phyloP scores from a whole-genome alignment of 371 early-diverging fungal species.

The Coemansia sp. region DNA sequence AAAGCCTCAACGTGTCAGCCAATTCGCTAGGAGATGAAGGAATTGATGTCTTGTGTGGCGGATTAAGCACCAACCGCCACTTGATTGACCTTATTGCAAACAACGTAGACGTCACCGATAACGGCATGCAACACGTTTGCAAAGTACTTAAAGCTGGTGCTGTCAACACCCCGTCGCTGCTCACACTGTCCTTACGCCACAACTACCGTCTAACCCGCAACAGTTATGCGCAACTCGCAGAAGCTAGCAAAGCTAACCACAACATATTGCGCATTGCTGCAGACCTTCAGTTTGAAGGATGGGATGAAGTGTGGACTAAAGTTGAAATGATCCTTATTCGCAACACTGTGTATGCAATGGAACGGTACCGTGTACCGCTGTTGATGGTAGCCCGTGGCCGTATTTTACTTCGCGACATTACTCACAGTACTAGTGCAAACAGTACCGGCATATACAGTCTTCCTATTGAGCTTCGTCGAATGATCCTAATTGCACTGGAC shows the following conservation, averaged over 20 bases:
- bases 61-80: constrained; percentile 8
- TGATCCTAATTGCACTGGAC: constrained; percentile 14
- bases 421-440: background rate
- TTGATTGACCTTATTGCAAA: constrained; percentile 15
- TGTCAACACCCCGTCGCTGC: constrained; percentile 7
- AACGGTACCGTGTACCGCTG: constrained; percentile 26
- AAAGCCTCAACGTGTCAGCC: constrained; percentile 16
- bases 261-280: constrained; percentile 20
- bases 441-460: constrained; percentile 1
- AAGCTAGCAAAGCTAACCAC: constrained; percentile 3
- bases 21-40: constrained; percentile 33
- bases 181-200: constrained; percentile 26
- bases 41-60: constrained; percentile 13
- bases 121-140: constrained; percentile 2
- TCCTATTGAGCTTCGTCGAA: constrained; percentile 16
- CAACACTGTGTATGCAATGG: constrained; percentile 26
- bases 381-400: constrained; percentile 34
- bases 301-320: constrained; percentile 20
- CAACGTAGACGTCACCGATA: constrained; percentile 16
- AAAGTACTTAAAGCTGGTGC: constrained; percentile 10
- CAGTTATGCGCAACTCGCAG: constrained; percentile 7
- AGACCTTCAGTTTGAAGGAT: constrained; percentile 25
- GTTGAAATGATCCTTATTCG: constrained; percentile 9
- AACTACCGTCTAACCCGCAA: constrained; percentile 9
- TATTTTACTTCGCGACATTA: constrained; percentile 6